phyloP scores from a whole-genome alignment of 176 grass and related monocot genomes.

The Tillandsia fasciculata region DNA sequence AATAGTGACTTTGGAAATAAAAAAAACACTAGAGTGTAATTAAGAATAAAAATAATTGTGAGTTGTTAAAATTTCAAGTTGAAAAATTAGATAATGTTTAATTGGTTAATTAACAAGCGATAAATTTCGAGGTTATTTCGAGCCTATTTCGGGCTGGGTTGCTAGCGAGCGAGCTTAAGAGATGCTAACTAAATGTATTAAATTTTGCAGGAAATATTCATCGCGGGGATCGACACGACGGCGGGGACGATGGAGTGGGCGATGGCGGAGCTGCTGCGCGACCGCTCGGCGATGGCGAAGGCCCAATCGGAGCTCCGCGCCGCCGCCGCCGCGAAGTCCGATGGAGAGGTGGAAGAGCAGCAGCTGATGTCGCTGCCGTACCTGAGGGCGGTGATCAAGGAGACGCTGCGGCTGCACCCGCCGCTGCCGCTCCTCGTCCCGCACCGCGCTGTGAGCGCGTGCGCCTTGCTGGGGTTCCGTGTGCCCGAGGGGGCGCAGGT shows the following conservation, averaged over 20 bases:
- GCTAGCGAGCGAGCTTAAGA: too few relatives aligned
- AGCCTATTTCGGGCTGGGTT: too few relatives aligned
- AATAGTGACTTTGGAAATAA: too few relatives aligned
- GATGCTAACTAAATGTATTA: background rate
- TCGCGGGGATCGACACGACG: background rate
- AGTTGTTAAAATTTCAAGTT: background rate
- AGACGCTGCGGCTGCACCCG: background rate
- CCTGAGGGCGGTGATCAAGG: background rate
- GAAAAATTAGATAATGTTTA: too few relatives aligned
- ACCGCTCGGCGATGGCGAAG: background rate
- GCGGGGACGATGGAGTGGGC: slow-evolving; percentile 1
- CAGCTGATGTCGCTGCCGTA: background rate
- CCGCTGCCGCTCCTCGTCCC: background rate
- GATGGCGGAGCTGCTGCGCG: background rate
- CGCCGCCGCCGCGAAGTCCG: background rate
- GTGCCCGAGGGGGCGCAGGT: slow-evolving; percentile 4
- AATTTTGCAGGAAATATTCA: background rate
- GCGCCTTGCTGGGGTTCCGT: background rate
- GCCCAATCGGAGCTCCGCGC: background rate
- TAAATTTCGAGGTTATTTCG: too few relatives aligned
- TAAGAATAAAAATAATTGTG: too few relatives aligned
- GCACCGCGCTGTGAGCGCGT: background rate
- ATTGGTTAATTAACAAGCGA: too few relatives aligned
- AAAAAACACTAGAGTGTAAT: too few relatives aligned
- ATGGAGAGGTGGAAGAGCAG: background rate